A percentile compares a stretch with the other conserved stretches of the same genome.
phyloP scores from a whole-genome alignment of 331 rosid genomes.

The Dryas integrifolia region DNA sequence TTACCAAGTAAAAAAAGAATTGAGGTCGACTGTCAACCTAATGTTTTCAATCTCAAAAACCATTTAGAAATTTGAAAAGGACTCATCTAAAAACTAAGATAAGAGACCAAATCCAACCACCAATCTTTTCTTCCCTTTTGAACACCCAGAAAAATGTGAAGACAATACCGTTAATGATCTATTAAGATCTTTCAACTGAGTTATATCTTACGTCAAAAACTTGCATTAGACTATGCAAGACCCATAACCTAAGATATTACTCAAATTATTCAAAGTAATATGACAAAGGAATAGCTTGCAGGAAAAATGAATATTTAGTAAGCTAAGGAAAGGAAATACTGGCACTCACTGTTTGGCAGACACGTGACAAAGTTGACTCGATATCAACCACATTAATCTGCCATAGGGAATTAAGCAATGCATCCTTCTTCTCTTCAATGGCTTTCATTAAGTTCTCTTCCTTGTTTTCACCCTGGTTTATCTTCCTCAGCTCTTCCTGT shows the following conservation, averaged over 20 bases:
- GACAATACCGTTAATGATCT: background rate
- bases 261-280: background rate
- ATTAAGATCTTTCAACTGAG: background rate
- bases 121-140: background rate
- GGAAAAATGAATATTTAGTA: constrained; percentile 16
- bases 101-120: background rate
- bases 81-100: background rate
- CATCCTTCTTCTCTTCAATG: constrained; percentile 77
- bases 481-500: constrained; percentile 80
- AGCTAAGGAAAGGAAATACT: constrained; percentile 24
- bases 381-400: constrained; percentile 89
- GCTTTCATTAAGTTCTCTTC: constrained; percentile 66
- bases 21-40: background rate
- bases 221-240: background rate
- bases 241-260: background rate
- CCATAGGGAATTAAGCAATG: constrained; percentile 88
- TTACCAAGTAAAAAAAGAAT: background rate
- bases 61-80: background rate
- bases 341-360: constrained; percentile 77
- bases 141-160: background rate
- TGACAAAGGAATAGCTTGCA: background rate
- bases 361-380: constrained; percentile 79
- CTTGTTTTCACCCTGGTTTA: constrained; percentile 56
- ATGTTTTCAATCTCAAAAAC: background rate
- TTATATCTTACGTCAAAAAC: background rate